Evolutionary conservation across 1,139 yeast species (phyloP).

Genomic region (Eremothecium sinecaudum): DNA sequence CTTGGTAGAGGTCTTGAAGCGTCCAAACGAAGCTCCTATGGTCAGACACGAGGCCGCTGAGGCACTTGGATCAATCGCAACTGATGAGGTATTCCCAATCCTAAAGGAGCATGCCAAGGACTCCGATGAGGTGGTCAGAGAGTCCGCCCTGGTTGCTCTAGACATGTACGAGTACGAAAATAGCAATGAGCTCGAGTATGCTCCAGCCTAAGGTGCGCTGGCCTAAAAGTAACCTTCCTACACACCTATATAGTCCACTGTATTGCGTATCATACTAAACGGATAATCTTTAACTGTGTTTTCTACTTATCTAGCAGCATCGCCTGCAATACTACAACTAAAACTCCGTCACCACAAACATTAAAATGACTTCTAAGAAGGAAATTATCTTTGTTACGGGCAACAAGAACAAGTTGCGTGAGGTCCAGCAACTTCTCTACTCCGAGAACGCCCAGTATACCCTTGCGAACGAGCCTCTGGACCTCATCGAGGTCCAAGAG

Average conservation of each 20-base stretch:
- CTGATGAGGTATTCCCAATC: conserved; percentile 91
- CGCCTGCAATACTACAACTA: background rate
- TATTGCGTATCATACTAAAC: conserved; percentile 2
- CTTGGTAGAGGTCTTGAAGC: conserved; percentile 67
- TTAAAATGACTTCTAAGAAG: conserved; percentile 3
- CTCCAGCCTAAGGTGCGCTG: conserved; percentile 30
- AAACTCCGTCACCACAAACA: too few relatives aligned
- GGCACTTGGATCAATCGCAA: conserved; percentile 93
- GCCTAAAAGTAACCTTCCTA: too few relatives aligned
- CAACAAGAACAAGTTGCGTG: conserved; percentile 76
- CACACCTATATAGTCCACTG: too few relatives aligned
- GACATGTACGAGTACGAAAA: conserved; percentile 97
- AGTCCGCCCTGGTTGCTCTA: conserved; percentile 90
- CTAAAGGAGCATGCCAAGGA: conserved; percentile 72
- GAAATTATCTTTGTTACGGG: conserved; percentile 60
- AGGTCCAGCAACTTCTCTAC: conserved; percentile 67
- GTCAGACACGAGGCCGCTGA: conserved; percentile 99
- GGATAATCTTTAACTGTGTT: background rate
- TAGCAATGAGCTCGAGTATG: conserved; percentile 76
- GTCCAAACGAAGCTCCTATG: conserved; percentile 85
- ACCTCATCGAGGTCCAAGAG: conserved; percentile 88
- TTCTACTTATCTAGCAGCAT: background rate
- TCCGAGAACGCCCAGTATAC: conserved; percentile 38
- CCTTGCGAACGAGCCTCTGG: conserved; percentile 55
- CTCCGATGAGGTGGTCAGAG: conserved; percentile 82